phyloP scores from a whole-genome alignment of 352 stramenopile species.

The Phytopythium vexans region DNA sequence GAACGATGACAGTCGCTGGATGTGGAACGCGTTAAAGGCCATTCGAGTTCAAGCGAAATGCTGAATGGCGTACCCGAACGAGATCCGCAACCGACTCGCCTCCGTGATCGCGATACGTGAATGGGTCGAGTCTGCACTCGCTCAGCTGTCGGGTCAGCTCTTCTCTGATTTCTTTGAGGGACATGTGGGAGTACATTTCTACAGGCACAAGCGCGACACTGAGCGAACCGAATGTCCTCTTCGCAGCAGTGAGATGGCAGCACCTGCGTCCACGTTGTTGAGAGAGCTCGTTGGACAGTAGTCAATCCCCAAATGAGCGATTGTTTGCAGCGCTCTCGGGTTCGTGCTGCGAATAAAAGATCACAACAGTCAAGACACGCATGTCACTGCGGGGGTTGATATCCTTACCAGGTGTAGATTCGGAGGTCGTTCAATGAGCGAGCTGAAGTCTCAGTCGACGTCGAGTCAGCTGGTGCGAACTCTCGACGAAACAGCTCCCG shows the following conservation, averaged over 20 bases:
- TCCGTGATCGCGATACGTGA: slow-evolving; percentile 46
- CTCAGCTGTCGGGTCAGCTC: slow-evolving; percentile 27
- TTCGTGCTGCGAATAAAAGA: slow-evolving; percentile 18
- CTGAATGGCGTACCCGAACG: slow-evolving; percentile 22
- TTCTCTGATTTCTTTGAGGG: slow-evolving; percentile 30
- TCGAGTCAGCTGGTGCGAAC: not conserved
- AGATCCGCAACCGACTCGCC: slow-evolving; percentile 45
- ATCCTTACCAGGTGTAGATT: slow-evolving; percentile 32
- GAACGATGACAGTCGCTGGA: slow-evolving; percentile 40
- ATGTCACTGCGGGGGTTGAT: not conserved
- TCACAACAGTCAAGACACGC: not conserved
- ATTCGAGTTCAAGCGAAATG: not conserved
- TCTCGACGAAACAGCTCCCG: slow-evolving; percentile 24
- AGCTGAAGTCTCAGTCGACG: not conserved
- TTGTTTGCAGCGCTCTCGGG: slow-evolving; percentile 36
- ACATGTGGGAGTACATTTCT: slow-evolving; percentile 42
- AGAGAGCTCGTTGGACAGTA: slow-evolving; percentile 39
- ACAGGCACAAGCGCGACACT: not conserved
- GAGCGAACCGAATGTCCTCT: not conserved
- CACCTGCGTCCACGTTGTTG: slow-evolving; percentile 40
- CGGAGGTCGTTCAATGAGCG: slow-evolving; percentile 19
- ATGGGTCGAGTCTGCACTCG: slow-evolving; percentile 40
- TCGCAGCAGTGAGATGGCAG: not conserved
- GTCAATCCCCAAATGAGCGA: slow-evolving; percentile 30
- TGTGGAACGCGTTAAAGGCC: not conserved